A percentile compares a stretch with the other conserved stretches of the same genome.
Conservation (phyloP, 2,329 filamentous ascomycete genomes). For the Chaetomiaceae sp. region DNA sequence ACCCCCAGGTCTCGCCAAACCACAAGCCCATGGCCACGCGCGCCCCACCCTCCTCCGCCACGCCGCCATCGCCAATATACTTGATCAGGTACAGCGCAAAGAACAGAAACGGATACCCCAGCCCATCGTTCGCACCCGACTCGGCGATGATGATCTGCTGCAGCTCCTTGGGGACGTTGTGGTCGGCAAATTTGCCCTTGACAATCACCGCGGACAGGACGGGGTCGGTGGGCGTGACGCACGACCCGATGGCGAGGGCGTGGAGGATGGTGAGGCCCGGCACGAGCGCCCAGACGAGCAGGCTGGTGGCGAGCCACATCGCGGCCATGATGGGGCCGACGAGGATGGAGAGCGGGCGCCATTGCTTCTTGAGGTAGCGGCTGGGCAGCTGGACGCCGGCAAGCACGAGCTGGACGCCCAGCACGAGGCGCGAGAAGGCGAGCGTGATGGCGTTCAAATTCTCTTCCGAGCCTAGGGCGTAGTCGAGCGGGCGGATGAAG, state of each 20-base stretch:
- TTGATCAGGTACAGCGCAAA: conserved; percentile 79
- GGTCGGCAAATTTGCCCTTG: conserved; percentile 88
- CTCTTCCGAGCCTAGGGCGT: conserved; percentile 53
- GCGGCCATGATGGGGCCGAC: conserved; percentile 78
- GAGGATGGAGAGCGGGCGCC: conserved; percentile 68
- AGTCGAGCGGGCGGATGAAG: conserved; percentile 70
- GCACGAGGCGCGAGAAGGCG: conserved; percentile 79
- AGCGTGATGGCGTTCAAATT: conserved; percentile 71
- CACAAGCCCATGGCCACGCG: conserved; percentile 69
- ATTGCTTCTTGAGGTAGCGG: conserved; percentile 74
- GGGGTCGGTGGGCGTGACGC: conserved; percentile 89
- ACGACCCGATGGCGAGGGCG: conserved; percentile 74
- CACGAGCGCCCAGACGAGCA: conserved; percentile 73
- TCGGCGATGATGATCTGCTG: conserved; percentile 79
- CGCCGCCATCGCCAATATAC: conserved; percentile 58
- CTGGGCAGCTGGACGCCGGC: conserved; percentile 84
- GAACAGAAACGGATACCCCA: conserved; percentile 86
- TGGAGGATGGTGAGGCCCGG: conserved; percentile 70
- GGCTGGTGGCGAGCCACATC: conserved; percentile 83
- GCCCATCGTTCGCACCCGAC: conserved; percentile 82
- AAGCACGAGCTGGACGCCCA: conserved; percentile 85
- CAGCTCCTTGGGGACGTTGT: conserved; percentile 76
- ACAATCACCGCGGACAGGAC: conserved; percentile 85
- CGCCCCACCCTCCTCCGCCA: conserved; percentile 53
- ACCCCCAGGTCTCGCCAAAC: conserved; percentile 83